phyloP scores from a whole-genome alignment of 768 basidiomycete species.

The Hydnum rufescens region DNA sequence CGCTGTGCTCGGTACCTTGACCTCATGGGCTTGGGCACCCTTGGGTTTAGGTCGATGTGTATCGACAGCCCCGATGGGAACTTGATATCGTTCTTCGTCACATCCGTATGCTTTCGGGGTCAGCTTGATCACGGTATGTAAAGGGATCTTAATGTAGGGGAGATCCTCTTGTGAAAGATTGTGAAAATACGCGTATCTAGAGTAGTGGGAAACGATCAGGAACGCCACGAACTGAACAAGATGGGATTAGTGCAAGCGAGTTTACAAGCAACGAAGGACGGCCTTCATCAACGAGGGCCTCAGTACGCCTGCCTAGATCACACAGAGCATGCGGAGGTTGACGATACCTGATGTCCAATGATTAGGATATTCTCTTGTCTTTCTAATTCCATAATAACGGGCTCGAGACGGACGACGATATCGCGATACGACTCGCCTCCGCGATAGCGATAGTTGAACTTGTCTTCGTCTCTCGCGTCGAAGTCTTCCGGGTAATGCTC shows the following conservation, averaged over 20 bases:
- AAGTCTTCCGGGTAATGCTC: constrained; percentile 93
- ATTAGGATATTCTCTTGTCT: constrained; percentile 94
- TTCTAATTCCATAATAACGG: constrained; percentile 98
- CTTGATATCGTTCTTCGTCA: constrained; percentile 64
- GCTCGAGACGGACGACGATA: constrained; percentile 85
- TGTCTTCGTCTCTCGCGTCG: constrained; percentile 94
- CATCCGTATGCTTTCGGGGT: constrained; percentile 98
- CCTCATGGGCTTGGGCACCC: neutral
- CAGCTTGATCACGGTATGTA: constrained; percentile 95
- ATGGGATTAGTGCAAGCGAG: too few species aligned
- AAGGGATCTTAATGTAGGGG: constrained; percentile 92
- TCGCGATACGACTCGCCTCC: constrained; percentile 97
- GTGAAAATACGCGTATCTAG: constrained; percentile 92
- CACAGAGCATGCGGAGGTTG: constrained; percentile 17
- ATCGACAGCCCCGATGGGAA: constrained; percentile 9
- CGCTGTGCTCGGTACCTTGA: neutral
- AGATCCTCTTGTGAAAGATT: constrained; percentile 80
- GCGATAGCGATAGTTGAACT: constrained; percentile 97
- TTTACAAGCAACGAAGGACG: constrained; percentile 43
- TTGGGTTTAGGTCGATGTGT: constrained; percentile 10
- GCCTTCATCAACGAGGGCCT: constrained; percentile 17
- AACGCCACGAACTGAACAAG: constrained; percentile 1
- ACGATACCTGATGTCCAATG: constrained; percentile 62
- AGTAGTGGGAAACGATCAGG: neutral
- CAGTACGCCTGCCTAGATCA: neutral